Conservation (phyloP, 345 rosid genomes). For the Sapria himalayana region DNA sequence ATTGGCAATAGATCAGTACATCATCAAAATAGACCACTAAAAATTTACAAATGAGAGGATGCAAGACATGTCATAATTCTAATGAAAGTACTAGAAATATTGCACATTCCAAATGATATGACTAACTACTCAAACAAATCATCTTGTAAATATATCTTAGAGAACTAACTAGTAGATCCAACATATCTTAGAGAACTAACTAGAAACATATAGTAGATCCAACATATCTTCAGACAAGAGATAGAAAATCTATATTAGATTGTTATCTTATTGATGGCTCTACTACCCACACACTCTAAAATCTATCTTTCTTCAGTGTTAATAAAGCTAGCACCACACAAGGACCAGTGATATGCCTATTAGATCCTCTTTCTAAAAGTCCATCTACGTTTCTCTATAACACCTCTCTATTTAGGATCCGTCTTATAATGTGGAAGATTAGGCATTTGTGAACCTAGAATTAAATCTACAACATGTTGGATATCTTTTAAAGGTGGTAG, state of each 20-base stretch:
- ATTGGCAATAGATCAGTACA: neutral
- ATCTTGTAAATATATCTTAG: neutral
- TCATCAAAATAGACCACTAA: neutral
- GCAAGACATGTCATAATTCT: neutral
- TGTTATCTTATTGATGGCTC: too few species aligned
- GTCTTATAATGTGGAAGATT: neutral
- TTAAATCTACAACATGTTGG: neutral
- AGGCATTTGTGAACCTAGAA: neutral
- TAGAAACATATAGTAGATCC: neutral
- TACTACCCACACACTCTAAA: too few species aligned
- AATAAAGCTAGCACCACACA: neutral
- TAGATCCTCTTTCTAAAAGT: neutral
- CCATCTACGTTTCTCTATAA: neutral
- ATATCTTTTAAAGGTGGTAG: neutral
- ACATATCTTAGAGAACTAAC: neutral
- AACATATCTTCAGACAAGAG: neutral
- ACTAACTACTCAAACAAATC: too few species aligned
- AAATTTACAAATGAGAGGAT: neutral
- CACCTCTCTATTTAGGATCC: neutral
- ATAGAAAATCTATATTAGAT: too few species aligned
- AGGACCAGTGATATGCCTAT: neutral
- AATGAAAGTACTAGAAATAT: neutral
- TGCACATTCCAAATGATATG: neutral
- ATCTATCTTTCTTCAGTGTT: too few species aligned
- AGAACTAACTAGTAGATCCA: too few species aligned